Evolutionary conservation across 306 rosid genomes (phyloP).

Genomic region (Canavalia gladiata): DNA sequence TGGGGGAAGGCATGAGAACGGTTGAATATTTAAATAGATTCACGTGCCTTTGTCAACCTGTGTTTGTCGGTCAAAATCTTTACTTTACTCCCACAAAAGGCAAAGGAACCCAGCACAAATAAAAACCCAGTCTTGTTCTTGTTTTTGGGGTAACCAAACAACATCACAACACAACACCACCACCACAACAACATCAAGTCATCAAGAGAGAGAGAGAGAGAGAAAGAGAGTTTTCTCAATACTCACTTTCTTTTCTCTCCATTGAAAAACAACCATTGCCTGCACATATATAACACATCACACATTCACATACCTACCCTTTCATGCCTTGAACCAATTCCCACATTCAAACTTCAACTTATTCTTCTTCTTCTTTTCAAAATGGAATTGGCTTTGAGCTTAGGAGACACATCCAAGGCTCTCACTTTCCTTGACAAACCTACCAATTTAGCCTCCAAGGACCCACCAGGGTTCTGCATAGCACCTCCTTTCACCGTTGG

Average conservation of each 20-base stretch:
- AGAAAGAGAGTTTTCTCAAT: not conserved
- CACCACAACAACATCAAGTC: no score
- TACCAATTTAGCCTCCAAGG: conserved; percentile 47
- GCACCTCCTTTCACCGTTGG: conserved; percentile 15
- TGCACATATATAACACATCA: not conserved
- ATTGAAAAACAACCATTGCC: not conserved
- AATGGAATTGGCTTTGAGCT: conserved; percentile 90
- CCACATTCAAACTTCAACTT: no score
- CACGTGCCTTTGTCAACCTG: conserved; percentile 93
- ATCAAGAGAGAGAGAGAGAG: no score
- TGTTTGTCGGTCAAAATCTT: conserved; percentile 86
- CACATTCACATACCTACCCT: not conserved
- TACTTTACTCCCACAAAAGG: conserved; percentile 47
- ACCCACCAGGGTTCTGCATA: conserved; percentile 64
- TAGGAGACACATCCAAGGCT: conserved; percentile 79
- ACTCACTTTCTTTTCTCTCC: not conserved
- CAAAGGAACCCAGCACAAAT: conserved; percentile 41
- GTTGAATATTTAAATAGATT: conserved; percentile 63
- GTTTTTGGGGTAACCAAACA: not conserved
- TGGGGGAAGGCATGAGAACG: conserved; percentile 37
- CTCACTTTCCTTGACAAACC: conserved; percentile 55
- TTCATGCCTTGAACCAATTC: not conserved
- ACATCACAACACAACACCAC: no score
- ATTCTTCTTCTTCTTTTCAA: not conserved
- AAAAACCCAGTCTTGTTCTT: conserved; percentile 22